Conservation (phyloP, 345 rosid genomes). For the Euclidium syriacum region DNA sequence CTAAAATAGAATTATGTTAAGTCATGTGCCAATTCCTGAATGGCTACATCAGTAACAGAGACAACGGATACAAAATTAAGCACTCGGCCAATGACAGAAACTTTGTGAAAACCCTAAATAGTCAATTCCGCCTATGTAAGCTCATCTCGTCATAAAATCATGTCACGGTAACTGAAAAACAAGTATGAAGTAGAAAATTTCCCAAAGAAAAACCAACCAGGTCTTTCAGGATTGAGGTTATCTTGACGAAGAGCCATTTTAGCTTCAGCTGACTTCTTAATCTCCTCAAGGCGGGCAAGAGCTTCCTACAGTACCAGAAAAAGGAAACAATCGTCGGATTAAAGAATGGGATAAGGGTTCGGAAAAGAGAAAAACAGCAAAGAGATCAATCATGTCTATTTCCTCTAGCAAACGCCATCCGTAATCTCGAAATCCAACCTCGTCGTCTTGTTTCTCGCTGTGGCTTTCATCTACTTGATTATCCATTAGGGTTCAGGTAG, state of each 20-base stretch:
- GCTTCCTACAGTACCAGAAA: constrained; percentile 54
- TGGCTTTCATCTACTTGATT: constrained; percentile 59
- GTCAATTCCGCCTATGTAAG: neutral
- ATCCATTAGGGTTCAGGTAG: constrained; percentile 41
- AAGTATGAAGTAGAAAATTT: neutral
- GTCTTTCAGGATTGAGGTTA: constrained; percentile 90
- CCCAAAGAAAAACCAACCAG: constrained; percentile 51
- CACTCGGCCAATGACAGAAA: neutral
- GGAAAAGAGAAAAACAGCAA: neutral
- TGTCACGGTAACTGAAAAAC: neutral
- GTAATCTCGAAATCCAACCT: constrained; percentile 43
- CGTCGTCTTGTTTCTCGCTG: constrained; percentile 60
- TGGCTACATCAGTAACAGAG: neutral
- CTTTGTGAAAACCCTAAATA: neutral
- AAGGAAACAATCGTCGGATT: neutral
- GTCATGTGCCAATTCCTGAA: neutral
- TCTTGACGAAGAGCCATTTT: constrained; percentile 85
- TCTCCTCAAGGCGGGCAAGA: constrained; percentile 82
- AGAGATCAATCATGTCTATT: neutral
- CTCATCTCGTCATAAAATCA: neutral
- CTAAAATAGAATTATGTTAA: neutral
- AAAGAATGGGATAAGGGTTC: neutral
- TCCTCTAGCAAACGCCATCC: neutral
- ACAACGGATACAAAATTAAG: neutral
- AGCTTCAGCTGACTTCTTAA: constrained; percentile 73